A percentile compares a stretch with the other conserved stretches of the same genome.
These are phyloP conservation scores for Neocatenulostroma microsporum DNA, from an alignment of 2,329 filamentous ascomycete species.

Conservation along the genomic window DNA sequence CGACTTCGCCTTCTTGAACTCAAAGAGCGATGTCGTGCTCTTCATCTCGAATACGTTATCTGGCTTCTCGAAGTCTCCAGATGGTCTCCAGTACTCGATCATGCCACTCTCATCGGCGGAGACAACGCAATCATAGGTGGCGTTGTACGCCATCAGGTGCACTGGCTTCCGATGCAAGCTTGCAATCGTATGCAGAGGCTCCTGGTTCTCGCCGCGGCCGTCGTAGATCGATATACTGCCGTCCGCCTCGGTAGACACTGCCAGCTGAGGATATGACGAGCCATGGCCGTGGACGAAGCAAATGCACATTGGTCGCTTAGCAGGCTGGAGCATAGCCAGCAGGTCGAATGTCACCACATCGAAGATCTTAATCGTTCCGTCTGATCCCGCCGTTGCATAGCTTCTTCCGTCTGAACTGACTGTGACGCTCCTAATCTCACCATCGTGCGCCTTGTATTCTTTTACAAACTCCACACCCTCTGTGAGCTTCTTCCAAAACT, in stretches of 20 bases:
- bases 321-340: constrained; percentile 70
- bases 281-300: constrained; percentile 90
- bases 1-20: constrained; percentile 91
- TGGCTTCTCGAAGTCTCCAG: constrained; percentile 77
- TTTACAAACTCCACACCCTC: constrained; percentile 96
- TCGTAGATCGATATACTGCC: constrained; percentile 77
- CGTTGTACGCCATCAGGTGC: constrained; percentile 81
- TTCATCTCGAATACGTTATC: constrained; percentile 88
- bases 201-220: constrained; percentile 71
- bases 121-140: constrained; percentile 78
- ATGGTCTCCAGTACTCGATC: constrained; percentile 92
- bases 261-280: constrained; percentile 77
- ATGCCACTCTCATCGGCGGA: constrained; percentile 86
- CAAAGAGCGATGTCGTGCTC: constrained; percentile 87
- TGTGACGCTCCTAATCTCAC: constrained; percentile 74
- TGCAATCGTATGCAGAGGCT: constrained; percentile 68
- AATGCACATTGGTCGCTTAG: constrained; percentile 66
- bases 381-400: constrained; percentile 79
- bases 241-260: constrained; percentile 68
- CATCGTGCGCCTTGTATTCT: constrained; percentile 85
- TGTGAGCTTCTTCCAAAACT: constrained; percentile 94
- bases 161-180: constrained; percentile 76
- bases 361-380: constrained; percentile 72
- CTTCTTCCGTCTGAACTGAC: constrained; percentile 85
- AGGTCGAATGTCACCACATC: constrained; percentile 63